Evolutionary conservation across 2,329 filamentous ascomycete genomes (phyloP).

Genomic region (Tolypocladium sp.): DNA sequence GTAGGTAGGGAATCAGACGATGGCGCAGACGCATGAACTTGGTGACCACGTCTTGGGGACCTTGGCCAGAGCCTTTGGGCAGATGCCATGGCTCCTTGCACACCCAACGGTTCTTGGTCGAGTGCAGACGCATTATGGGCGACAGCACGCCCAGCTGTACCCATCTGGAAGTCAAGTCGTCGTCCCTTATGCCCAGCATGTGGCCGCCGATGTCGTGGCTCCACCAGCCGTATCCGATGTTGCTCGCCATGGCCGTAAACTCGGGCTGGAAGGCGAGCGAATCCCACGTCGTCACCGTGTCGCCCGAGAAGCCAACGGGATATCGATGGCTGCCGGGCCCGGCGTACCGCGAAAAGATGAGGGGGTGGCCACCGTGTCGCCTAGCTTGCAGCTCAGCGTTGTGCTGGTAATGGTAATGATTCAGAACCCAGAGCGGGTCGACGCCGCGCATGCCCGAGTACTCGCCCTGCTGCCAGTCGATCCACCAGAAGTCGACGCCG

Average conservation of each 20-base stretch:
- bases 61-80: slow-evolving; percentile 28
- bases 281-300: slow-evolving; percentile 49
- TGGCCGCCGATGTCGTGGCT: slow-evolving; percentile 61
- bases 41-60: slow-evolving; percentile 35
- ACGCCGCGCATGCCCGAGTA: slow-evolving; percentile 45
- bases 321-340: slow-evolving; percentile 56
- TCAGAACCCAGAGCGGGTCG: slow-evolving; percentile 56
- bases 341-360: slow-evolving; percentile 53
- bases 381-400: slow-evolving; percentile 25
- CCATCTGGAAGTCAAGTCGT: slow-evolving; percentile 52
- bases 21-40: slow-evolving; percentile 45
- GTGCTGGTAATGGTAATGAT: slow-evolving; percentile 55
- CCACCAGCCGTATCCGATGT: slow-evolving; percentile 63
- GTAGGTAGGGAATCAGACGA: slow-evolving; percentile 49
- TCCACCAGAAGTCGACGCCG: slow-evolving; percentile 57
- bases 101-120: slow-evolving; percentile 46
- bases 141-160: slow-evolving; percentile 53
- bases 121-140: slow-evolving; percentile 53
- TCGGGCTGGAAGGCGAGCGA: slow-evolving; percentile 56
- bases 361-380: slow-evolving; percentile 23
- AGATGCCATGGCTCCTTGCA: slow-evolving; percentile 52
- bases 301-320: slow-evolving; percentile 56
- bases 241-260: slow-evolving; percentile 56
- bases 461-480: slow-evolving; percentile 58
- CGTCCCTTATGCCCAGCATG: slow-evolving; percentile 43